Evolutionary conservation across 2,329 filamentous ascomycete species (phyloP).

Genomic region (Diaporthe eres): DNA sequence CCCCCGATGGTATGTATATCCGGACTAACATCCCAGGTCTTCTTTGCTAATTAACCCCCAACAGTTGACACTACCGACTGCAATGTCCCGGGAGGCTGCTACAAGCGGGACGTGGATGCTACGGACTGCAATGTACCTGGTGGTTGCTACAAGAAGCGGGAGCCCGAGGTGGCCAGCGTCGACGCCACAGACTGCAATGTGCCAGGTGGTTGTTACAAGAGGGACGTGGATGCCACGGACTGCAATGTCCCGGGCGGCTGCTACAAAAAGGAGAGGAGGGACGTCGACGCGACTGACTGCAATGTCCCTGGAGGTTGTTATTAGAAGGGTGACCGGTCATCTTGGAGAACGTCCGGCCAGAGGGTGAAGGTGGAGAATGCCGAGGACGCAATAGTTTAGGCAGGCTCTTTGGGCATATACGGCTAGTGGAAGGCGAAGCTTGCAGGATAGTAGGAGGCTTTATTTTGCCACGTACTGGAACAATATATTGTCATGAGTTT

Average conservation of each 20-base stretch:
- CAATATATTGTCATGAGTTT: not conserved
- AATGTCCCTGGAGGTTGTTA: not conserved
- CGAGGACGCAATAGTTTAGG: not conserved
- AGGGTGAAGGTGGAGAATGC: not conserved
- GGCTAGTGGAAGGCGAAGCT: not conserved
- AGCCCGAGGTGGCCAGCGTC: not conserved
- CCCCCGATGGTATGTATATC: not conserved
- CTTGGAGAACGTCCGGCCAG: not conserved
- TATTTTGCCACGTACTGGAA: not conserved
- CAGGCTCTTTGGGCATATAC: not conserved
- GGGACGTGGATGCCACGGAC: not conserved
- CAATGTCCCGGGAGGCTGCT: not conserved
- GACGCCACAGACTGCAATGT: constrained; percentile 1
- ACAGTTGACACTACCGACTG: constrained; percentile 4
- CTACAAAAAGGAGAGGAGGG: constrained; percentile 1
- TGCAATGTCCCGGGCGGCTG: not conserved
- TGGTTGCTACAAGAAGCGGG: not conserved
- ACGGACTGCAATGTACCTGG: not conserved
- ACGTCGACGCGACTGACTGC: not conserved
- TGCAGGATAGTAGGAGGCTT: not conserved
- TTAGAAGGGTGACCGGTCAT: not conserved
- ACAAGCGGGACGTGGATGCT: not conserved
- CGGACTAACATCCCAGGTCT: not conserved
- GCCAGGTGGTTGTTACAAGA: not conserved
- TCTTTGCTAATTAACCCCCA: not conserved